Conservation (phyloP, 2,329 filamentous ascomycete species). For the Epicoccum sorghinum region DNA sequence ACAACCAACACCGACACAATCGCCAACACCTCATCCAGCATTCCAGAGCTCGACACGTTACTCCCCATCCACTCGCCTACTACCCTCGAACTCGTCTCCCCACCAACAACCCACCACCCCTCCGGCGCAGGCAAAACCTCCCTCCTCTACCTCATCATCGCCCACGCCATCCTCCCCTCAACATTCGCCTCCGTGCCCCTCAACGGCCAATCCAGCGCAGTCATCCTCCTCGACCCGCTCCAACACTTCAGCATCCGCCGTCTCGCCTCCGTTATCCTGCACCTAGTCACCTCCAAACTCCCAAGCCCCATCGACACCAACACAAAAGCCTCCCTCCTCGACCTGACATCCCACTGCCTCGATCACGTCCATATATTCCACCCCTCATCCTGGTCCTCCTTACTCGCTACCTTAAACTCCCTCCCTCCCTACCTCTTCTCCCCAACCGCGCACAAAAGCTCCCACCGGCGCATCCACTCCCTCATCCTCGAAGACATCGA, state of each 20-base stretch:
- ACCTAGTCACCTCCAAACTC: slow-evolving; percentile 13
- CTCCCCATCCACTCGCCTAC: slow-evolving; percentile 19
- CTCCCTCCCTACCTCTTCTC: slow-evolving; percentile 60
- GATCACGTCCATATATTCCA: slow-evolving; percentile 65
- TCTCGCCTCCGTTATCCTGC: slow-evolving; percentile 50
- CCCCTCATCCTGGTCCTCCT: slow-evolving; percentile 57
- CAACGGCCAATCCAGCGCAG: slow-evolving; percentile 51
- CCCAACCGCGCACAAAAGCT: slow-evolving; percentile 56
- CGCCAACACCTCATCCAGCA: slow-evolving; percentile 42
- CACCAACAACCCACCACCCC: slow-evolving; percentile 39
- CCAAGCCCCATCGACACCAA: neutral
- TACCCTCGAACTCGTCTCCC: slow-evolving; percentile 61
- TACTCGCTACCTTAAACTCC: slow-evolving; percentile 56
- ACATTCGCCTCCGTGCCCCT: slow-evolving; percentile 30
- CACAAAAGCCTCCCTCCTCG: neutral
- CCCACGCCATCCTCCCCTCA: slow-evolving; percentile 58
- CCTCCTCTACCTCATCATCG: slow-evolving; percentile 62
- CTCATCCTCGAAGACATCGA: slow-evolving; percentile 62
- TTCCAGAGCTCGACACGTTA: slow-evolving; percentile 55
- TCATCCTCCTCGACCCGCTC: slow-evolving; percentile 63
- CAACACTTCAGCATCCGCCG: slow-evolving; percentile 59
- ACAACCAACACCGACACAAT: neutral
- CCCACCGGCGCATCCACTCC: slow-evolving; percentile 54
- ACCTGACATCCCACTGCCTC: slow-evolving; percentile 50
- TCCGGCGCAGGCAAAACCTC: slow-evolving; percentile 64